Evolutionary conservation across 306 rosid genomes (phyloP), one percentile per base, ranked within the genome.

Genomic region (Astragalus membranaceus): DNA sequence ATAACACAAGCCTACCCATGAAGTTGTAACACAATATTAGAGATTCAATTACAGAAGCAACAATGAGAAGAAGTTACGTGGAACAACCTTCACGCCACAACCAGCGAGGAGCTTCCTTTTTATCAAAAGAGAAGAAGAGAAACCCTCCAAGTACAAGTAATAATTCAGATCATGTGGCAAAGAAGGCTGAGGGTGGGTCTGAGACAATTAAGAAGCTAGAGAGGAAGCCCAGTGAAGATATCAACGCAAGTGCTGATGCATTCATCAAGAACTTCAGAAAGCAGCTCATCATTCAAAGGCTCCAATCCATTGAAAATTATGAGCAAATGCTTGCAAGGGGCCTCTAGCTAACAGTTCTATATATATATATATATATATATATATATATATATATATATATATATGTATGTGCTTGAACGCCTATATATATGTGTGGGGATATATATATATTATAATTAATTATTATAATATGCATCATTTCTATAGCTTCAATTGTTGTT

Each of bases 201-300:
- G 82, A 30, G 50, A 3, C 16, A 64, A 78, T 1, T 5, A 60
- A 70, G 85, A 80, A 85, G 61, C 68, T 79, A 2, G 98, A 89
- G 86, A 83, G 81, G 48, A 84, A 86, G 60, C 33, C 83, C 2
- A 72, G 89, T 13, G 84, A 83, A 71, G 96, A 90, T 17, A 79
- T 94, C 47, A 80, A 94, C 42, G 87, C 81, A 32, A 88, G 97
- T n/a, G 96, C 97, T 0, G 98, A 90, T 17, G 92, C 89, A 1
- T 94, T 94, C 80, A 94, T 94, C 80, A 84, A 86, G 81, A 94
- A 87, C 51, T 94, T 94, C 88, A 84, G 90, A 80, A 74, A 85
- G 14, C 96, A 94, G 60, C 75, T 94, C 0, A 5, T 84, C 71
- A 83, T 88, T 73, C 98, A 94, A 35, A 88, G 97, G 92, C 94